Evolutionary conservation across 2,329 filamentous ascomycete species (phyloP), one percentile per base, ranked within the genome.

Genomic region (Pseudopyrenochaeta lycopersici): DNA sequence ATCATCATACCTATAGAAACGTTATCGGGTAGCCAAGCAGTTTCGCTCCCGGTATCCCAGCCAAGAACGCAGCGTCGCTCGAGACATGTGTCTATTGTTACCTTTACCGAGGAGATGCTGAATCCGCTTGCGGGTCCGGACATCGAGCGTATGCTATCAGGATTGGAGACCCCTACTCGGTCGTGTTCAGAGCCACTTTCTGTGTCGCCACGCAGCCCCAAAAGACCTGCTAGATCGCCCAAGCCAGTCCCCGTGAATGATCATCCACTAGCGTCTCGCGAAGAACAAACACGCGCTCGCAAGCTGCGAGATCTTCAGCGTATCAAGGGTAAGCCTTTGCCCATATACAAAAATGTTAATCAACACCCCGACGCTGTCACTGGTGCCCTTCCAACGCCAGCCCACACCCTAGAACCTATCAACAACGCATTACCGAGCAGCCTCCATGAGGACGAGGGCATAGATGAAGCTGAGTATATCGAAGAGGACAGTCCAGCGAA

Each of bases 91-190:
- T 59, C 64, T 10, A 49, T 64, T 27, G 23, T 27, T 14, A 55
- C 55, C 14, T 72, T 65, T 43, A 68, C 65, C 3, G 67, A 71
- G 10, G 70, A 73, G 30, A 63, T 69, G 60, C 54, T 73, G 1
- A 61, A 63, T 33, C 70, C 70, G 11, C 55, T 67, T 9, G 64
- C 36, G 1, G 64, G 66, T 20, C 41, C 54, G 9, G 47, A 39
- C 7, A 49, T 70, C 7, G 67, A 70, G 38, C 45, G 52, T 12
- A 57, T 58, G 6, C 54, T 70, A 9, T 54, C 63, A 2, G 58
- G 43, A 11, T 47, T 42, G 36, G 51, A 58, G 4, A 31, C 46
- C 3, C 52, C 47, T 20, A 41, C 42, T 23, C 55, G 57, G 11
- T 61, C 63, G 2, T 56, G 60, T 23, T 60, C 64, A 17, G 52